phyloP scores from a whole-genome alignment of 2,329 filamentous ascomycete species.

The Incumbomyces delicatus region DNA sequence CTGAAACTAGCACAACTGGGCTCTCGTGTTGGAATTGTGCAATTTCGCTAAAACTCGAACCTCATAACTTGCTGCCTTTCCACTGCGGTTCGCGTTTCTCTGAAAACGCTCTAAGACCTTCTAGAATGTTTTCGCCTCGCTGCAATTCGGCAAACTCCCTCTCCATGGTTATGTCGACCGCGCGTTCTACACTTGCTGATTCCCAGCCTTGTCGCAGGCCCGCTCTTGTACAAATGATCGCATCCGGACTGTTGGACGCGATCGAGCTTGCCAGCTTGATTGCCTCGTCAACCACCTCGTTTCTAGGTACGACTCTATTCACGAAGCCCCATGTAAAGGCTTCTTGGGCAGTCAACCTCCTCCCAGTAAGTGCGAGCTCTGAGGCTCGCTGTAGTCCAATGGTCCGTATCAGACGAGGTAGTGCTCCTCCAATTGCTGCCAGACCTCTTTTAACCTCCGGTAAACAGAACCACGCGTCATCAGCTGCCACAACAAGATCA shows the following conservation, averaged over 20 bases:
- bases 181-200: slow-evolving; percentile 53
- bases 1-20: too few species aligned
- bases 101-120: slow-evolving; percentile 67
- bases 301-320: slow-evolving; percentile 28
- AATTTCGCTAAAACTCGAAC: too few species aligned
- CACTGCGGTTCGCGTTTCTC: slow-evolving; percentile 62
- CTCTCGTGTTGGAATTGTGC: too few species aligned
- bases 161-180: slow-evolving; percentile 37
- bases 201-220: slow-evolving; percentile 66
- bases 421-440: slow-evolving; percentile 57
- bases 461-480: slow-evolving; percentile 51
- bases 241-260: slow-evolving; percentile 60
- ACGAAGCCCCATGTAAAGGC: slow-evolving; percentile 58
- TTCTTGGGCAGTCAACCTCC: slow-evolving; percentile 48
- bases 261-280: slow-evolving; percentile 53
- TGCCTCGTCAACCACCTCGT: slow-evolving; percentile 29
- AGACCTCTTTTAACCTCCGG: slow-evolving; percentile 64
- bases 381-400: slow-evolving; percentile 58
- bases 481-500: slow-evolving; percentile 56
- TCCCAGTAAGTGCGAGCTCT: slow-evolving; percentile 61
- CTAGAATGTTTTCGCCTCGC: slow-evolving; percentile 55
- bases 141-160: slow-evolving; percentile 9
- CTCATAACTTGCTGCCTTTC: slow-evolving; percentile 41
- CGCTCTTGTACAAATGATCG: slow-evolving; percentile 59
- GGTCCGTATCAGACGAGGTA: slow-evolving; percentile 56